Conservation (phyloP, 192 early-diverging fungal genomes). For the Backusella tuberculispora region DNA sequence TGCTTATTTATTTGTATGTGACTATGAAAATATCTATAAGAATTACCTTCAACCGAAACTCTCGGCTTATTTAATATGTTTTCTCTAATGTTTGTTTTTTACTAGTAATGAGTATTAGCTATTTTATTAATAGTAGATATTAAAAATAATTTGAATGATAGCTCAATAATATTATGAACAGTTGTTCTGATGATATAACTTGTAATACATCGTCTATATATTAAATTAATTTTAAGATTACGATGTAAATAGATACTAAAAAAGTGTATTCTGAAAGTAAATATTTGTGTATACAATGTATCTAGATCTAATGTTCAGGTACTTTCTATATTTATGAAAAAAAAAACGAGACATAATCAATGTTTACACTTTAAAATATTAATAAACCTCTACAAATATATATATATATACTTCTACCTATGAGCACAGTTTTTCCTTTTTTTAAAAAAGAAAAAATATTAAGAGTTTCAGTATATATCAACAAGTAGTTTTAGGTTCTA, state of each 20-base stretch:
- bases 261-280: neutral
- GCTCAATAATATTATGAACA: neutral
- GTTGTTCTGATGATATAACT: neutral
- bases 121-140: neutral
- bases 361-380: too few relatives aligned
- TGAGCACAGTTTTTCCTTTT: too few relatives aligned
- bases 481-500: too few relatives aligned
- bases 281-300: neutral
- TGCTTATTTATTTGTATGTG: conserved; percentile 8
- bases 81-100: neutral
- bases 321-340: neutral
- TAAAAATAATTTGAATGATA: neutral
- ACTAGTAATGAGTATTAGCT: neutral
- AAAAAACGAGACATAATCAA: neutral
- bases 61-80: neutral
- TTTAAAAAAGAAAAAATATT: too few relatives aligned
- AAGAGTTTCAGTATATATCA: too few relatives aligned
- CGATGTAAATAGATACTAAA: neutral
- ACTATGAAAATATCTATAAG: neutral
- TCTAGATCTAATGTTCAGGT: neutral
- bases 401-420: too few relatives aligned
- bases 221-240: conserved; percentile 3
- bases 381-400: too few relatives aligned
- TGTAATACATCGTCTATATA: neutral
- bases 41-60: neutral